Evolutionary conservation across 805 yeast species (phyloP).

Genomic region (Ogataea thermomethanolica): DNA sequence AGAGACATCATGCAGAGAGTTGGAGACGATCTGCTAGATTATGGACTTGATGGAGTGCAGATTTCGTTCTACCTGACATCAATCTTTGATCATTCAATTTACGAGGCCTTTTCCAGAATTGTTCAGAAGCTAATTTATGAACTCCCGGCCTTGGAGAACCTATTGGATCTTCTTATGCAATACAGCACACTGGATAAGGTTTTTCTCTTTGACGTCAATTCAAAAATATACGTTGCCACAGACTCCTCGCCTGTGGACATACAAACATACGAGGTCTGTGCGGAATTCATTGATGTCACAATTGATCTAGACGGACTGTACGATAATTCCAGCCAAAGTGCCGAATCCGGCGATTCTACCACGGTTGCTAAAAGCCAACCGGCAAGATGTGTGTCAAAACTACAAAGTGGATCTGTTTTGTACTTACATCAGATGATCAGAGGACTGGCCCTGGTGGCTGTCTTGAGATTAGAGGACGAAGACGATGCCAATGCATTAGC

Average conservation of each 20-base stretch:
- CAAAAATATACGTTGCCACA: constrained; percentile 93
- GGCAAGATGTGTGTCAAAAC: constrained; percentile 59
- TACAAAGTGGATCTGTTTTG: constrained; percentile 80
- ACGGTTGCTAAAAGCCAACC: constrained; percentile 17
- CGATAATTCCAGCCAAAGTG: constrained; percentile 24
- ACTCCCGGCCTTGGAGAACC: constrained; percentile 79
- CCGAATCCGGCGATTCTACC: constrained; percentile 2
- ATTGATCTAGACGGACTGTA: constrained; percentile 80
- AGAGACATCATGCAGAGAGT: constrained; percentile 95
- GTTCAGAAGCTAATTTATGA: constrained; percentile 90
- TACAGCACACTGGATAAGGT: constrained; percentile 91
- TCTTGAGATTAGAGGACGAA: constrained; percentile 64
- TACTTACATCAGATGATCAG: constrained; percentile 89
- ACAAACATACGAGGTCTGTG: constrained; percentile 93
- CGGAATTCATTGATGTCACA: constrained; percentile 93
- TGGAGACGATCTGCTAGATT: constrained; percentile 85
- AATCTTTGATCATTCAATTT: constrained; percentile 91
- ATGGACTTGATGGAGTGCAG: constrained; percentile 88
- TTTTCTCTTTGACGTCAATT: constrained; percentile 84
- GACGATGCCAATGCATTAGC: constrained; percentile 49
- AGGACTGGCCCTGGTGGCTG: constrained; percentile 86
- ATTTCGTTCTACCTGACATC: constrained; percentile 89
- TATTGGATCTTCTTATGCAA: constrained; percentile 83
- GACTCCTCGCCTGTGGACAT: constrained; percentile 95
- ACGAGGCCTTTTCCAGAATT: constrained; percentile 91